A percentile compares a stretch with the other conserved stretches of the same genome.
Conservation (phyloP, 2,329 filamentous ascomycete genomes). For the Xylariaceae sp. region DNA sequence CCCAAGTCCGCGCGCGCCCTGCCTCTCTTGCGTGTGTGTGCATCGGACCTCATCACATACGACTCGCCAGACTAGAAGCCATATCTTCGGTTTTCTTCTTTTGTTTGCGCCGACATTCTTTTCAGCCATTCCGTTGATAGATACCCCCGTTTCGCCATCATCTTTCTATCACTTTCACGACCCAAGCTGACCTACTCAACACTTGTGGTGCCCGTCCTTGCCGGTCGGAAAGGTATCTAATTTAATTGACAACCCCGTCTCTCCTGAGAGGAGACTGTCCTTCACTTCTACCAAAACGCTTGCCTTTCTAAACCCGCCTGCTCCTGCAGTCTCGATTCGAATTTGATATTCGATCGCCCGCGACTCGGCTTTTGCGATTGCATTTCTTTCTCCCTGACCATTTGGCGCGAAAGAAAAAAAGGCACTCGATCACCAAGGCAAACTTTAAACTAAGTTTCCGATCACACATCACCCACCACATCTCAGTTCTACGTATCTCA, state of each 20-base stretch:
- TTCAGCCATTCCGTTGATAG: conserved; percentile 26
- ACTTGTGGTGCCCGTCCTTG: conserved; percentile 20
- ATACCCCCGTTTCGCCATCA: conserved; percentile 13
- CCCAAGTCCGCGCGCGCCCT: conserved; percentile 26
- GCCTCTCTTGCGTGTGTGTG: neutral
- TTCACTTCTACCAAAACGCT: conserved; percentile 23
- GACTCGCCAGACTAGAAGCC: neutral
- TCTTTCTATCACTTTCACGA: conserved; percentile 8
- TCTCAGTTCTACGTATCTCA: conserved; percentile 27
- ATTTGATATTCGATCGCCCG: conserved; percentile 36
- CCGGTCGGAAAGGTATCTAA: conserved; percentile 24
- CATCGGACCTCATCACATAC: conserved; percentile 5
- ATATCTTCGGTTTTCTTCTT: conserved; percentile 10
- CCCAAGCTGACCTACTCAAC: conserved; percentile 15
- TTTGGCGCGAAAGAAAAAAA: conserved; percentile 14
- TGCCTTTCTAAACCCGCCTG: neutral
- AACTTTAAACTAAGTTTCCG: conserved; percentile 4
- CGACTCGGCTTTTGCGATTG: conserved; percentile 17
- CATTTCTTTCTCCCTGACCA: conserved; percentile 29
- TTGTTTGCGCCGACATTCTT: conserved; percentile 26
- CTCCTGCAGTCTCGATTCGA: conserved; percentile 24
- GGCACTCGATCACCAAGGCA: conserved; percentile 1
- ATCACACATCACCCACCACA: conserved; percentile 12
- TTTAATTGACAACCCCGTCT: conserved; percentile 23
- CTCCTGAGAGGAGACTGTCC: conserved; percentile 20